Base-by-base conservation (phyloP, 768 basidiomycete species). In the Tephrocybe sp. region DNA sequence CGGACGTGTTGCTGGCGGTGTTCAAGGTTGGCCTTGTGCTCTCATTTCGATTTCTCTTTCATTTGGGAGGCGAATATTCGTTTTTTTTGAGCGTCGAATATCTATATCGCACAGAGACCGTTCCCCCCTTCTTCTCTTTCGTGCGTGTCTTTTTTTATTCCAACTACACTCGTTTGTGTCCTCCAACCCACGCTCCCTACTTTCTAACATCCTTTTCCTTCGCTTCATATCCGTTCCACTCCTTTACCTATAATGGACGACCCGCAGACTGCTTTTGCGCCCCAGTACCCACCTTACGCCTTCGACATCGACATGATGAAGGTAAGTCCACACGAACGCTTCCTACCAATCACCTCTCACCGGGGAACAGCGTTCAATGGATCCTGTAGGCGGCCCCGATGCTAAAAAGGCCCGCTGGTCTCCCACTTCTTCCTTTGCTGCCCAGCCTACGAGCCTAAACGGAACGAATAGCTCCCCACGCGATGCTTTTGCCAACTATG, bases 291-390 rank as follows among this genome's bases (percentile, higher is more conserved):
- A 56, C 67, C 78, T 56, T 90, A 88, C 79, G 73, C 70, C 52
- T 87, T 91, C 73, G 89, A 91, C 65, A 75, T 91, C 80, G 89
- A 92, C 71, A 91, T 92, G 89, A 91, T 90, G 88, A 92, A 92
- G 87, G 90, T 86, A 30, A 14, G 74, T 67, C 24, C 47, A 34
- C 18, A 17, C 38, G 38, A 5, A 5, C 6, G 11, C 28, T 30
- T 11, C 6, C 28, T 30, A 5, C 5, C 28, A 30, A 30, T 47
- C 36, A 48, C 43, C 32, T 41, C 36, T 43, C 37, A 39, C 45
- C 43, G 30, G 45, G 36, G 32, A 40, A 28, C 70, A 93, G 91
- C 85, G 91, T 71, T 85, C 91, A 47, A 91, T 93, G 82, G 92
- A 93, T 70, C 66, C 86, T 66, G 78, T 83, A 58, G 85, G 84